Evolutionary conservation across 2,329 filamentous ascomycete species (phyloP).

Genomic region (Claviceps quebecensis): DNA sequence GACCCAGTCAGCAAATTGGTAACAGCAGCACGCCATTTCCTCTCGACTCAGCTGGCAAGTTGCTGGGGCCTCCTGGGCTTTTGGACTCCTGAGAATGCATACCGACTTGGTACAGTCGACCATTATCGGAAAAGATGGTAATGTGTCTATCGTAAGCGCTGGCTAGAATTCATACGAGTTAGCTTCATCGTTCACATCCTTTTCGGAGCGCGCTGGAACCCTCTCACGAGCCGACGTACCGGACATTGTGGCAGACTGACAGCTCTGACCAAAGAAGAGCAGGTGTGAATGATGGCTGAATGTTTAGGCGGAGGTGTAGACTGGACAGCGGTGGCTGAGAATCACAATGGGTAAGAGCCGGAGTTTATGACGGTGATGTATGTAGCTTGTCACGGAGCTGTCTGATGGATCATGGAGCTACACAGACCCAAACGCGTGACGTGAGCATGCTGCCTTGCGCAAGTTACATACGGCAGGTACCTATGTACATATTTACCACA

Average conservation of each 20-base stretch:
- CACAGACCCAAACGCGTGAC: slow-evolving; percentile 27
- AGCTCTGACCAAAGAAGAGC: slow-evolving; percentile 9
- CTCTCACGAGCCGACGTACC: slow-evolving; percentile 21
- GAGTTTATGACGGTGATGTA: slow-evolving; percentile 4
- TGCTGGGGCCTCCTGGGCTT: no score
- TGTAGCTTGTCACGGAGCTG: background rate
- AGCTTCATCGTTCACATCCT: slow-evolving; percentile 7
- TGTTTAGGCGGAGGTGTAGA: background rate
- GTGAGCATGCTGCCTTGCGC: slow-evolving; percentile 23
- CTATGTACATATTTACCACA: slow-evolving; percentile 1
- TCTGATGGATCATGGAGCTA: slow-evolving; percentile 1
- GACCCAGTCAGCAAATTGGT: slow-evolving; percentile 4
- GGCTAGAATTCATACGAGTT: slow-evolving; percentile 19
- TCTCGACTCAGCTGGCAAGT: background rate
- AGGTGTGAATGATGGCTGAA: background rate
- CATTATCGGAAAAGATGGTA: slow-evolving; percentile 98
- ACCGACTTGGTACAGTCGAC: slow-evolving; percentile 99
- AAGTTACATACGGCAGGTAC: background rate
- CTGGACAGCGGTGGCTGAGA: background rate
- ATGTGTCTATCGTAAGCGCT: slow-evolving; percentile 97
- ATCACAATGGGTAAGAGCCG: slow-evolving; percentile 3
- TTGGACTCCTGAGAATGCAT: slow-evolving; percentile 27
- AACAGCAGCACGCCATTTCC: background rate
- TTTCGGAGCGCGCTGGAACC: background rate
- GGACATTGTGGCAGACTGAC: slow-evolving; percentile 33